A percentile compares a stretch with the other conserved stretches of the same genome.
phyloP scores from a whole-genome alignment of 768 basidiomycete genomes.

The Paxillus ammoniavirescens region DNA sequence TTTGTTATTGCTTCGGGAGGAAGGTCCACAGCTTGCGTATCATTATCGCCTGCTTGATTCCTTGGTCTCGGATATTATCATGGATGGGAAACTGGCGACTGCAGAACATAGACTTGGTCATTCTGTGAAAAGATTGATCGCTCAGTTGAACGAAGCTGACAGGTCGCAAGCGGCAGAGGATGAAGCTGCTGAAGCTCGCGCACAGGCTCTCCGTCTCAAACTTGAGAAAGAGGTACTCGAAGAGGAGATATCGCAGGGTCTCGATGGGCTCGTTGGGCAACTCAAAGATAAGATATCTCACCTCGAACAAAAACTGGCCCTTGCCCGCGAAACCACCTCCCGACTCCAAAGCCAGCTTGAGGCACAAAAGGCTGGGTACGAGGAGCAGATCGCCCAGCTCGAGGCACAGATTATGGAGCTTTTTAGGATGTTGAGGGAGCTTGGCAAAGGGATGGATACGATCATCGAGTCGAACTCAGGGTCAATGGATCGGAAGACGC shows the following conservation, averaged over 20 bases:
- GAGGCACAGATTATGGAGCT: conserved; percentile 92
- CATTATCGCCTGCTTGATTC: conserved; percentile 92
- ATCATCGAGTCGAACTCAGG: conserved; percentile 62
- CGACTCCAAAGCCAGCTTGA: conserved; percentile 76
- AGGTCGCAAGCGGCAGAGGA: conserved; percentile 73
- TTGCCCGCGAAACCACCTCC: conserved; percentile 77
- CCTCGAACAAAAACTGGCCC: conserved; percentile 72
- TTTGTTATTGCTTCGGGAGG: conserved; percentile 84
- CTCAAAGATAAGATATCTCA: conserved; percentile 69
- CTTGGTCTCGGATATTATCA: conserved; percentile 85
- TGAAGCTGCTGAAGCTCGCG: conserved; percentile 70
- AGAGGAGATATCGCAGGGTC: conserved; percentile 76
- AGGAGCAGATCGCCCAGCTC: conserved; percentile 83
- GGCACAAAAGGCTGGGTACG: conserved; percentile 74
- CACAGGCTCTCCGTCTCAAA: conserved; percentile 60
- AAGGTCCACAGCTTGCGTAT: conserved; percentile 78
- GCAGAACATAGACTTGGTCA: conserved; percentile 85
- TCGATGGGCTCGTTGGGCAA: conserved; percentile 80
- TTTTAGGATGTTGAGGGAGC: conserved; percentile 90
- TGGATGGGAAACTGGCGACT: conserved; percentile 85
- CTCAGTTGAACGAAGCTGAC: conserved; percentile 89
- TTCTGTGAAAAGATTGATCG: conserved; percentile 85
- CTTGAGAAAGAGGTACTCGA: conserved; percentile 83
- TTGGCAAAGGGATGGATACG: conserved; percentile 71
- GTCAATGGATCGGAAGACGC: conserved; percentile 73